Evolutionary conservation across 176 grass and related monocot species (phyloP).

Genomic region (Guadua angustifolia): DNA sequence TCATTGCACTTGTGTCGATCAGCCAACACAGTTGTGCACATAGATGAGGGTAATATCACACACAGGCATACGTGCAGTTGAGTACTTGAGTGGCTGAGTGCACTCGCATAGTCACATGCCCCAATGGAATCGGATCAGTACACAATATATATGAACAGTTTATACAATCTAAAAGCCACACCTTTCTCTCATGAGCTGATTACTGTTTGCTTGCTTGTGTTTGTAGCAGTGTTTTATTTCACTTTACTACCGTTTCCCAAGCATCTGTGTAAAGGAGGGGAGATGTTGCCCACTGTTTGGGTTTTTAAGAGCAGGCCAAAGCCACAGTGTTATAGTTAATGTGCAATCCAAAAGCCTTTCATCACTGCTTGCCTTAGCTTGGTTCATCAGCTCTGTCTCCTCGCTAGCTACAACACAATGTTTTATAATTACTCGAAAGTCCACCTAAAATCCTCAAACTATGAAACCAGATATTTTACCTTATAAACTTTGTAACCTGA

Average conservation of each 20-base stretch:
- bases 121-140: background rate
- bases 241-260: background rate
- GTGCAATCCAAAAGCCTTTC: background rate
- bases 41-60: background rate
- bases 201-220: background rate
- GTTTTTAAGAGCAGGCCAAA: background rate
- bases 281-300: background rate
- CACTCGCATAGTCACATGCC: background rate
- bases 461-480: too few relatives aligned
- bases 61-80: background rate
- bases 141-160: conserved; percentile 44
- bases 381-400: too few relatives aligned
- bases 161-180: background rate
- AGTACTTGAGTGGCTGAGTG: background rate
- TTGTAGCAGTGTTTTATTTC: background rate
- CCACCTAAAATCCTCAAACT: too few relatives aligned
- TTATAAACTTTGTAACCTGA: too few relatives aligned
- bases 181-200: background rate
- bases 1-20: background rate
- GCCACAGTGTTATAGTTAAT: background rate
- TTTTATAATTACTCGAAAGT: background rate
- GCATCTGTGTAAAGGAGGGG: background rate
- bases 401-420: background rate
- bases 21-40: background rate
- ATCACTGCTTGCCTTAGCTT: background rate